Evolutionary conservation across 179 eudicot genomes (phyloP), one percentile per base, ranked within the genome.

Genomic region (Patellifolia procumbens): DNA sequence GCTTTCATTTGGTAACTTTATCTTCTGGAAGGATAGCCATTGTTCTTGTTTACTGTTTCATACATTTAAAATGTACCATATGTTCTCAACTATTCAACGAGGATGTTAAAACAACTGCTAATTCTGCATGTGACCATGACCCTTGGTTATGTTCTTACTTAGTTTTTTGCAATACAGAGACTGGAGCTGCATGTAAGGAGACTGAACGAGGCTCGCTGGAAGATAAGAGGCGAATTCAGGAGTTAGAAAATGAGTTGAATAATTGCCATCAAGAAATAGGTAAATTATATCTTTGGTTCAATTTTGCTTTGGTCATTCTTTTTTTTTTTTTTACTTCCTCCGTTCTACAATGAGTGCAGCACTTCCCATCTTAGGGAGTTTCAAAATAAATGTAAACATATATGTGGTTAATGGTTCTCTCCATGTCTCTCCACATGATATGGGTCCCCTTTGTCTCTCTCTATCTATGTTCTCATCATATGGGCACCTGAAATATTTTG

Each of bases 221-320:
- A 68, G 96, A 91, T 74, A 83, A 80, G 81, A 86, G 70, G 73
- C 90, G 74, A 71, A 87, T 85, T 48, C 85, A 81, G 78, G 84
- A 83, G 75, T 76, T 88, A 83, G 90, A 91, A 87, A 88, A 90
- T 68, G 90, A 92, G 74, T 81, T 89, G 79, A 82, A 80, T 52
- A 88, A 86, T 72, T 88, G 91, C 78, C 83, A 79, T 79, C 89
- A 89, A 80, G 96, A 92, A 83, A 87, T 92, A 80, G 96, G 97
- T 92, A 83, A 60, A 52, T 24, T 8, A 61, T 15, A 45, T 39
- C 7, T n/a, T n/a, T n/a, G n/a, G n/a, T n/a, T n/a, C n/a, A n/a
- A n/a, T n/a, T n/a, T n/a, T n/a, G n/a, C n/a, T n/a, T n/a, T n/a
- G n/a, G n/a, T n/a, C n/a, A n/a, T n/a, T n/a, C n/a, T n/a, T n/a